These are phyloP conservation scores for Plasmodium berghei DNA, from an alignment of 169 alveolate species.

Conservation along the genomic window DNA sequence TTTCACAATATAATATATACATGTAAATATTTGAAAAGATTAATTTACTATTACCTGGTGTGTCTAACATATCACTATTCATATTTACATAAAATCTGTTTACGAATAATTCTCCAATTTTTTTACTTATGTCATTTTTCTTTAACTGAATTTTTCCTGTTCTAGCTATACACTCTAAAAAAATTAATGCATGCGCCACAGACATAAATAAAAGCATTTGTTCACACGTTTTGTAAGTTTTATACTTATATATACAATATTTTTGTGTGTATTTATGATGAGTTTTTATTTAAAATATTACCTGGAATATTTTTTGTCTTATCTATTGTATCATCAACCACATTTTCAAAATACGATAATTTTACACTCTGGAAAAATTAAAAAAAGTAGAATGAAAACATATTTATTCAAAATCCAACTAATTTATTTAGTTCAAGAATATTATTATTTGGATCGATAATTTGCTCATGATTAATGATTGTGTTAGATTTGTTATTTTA, in stretches of 20 bases:
- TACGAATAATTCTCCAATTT: slow-evolving; percentile 89
- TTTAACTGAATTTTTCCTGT: slow-evolving; percentile 87
- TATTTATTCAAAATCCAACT: too few relatives aligned
- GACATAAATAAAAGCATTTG: not conserved
- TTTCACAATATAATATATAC: not conserved
- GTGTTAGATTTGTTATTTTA: not conserved
- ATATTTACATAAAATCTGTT: slow-evolving; percentile 88
- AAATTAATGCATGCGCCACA: not conserved
- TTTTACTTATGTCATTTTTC: slow-evolving; percentile 86
- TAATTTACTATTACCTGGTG: slow-evolving; percentile 81
- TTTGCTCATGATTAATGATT: too few relatives aligned
- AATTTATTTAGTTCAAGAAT: too few relatives aligned
- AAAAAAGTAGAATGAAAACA: too few relatives aligned
- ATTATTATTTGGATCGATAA: too few relatives aligned
- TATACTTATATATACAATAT: too few relatives aligned
- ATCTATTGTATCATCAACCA: slow-evolving; percentile 89
- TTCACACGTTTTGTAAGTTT: not conserved
- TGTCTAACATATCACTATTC: slow-evolving; percentile 89
- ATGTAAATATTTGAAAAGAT: not conserved
- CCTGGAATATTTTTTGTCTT: slow-evolving; percentile 88
- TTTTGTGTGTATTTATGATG: too few relatives aligned
- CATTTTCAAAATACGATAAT: slow-evolving; percentile 86
- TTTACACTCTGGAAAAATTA: slow-evolving; percentile 82
- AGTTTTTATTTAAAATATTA: not conserved
- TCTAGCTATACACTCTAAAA: slow-evolving; percentile 86